phyloP scores from a whole-genome alignment of 305 asterid genomes.

The Plantago coronopus region DNA sequence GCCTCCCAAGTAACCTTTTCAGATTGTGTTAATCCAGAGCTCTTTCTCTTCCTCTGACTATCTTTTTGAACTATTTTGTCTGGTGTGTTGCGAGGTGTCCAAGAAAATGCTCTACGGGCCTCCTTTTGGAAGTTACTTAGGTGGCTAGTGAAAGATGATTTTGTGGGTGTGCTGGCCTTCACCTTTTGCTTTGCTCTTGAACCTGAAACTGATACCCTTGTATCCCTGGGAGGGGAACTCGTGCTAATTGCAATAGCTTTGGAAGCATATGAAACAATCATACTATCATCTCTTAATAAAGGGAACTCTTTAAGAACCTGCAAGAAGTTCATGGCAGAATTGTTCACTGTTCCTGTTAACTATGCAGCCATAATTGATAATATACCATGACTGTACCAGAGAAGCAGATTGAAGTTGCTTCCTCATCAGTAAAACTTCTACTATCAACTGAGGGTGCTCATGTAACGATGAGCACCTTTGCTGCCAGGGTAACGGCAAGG shows the following conservation, averaged over 20 bases:
- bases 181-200: constrained; percentile 83
- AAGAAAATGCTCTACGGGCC: constrained; percentile 98
- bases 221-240: constrained; percentile 75
- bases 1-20: constrained; percentile 93
- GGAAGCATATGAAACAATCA: constrained; percentile 80
- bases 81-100: constrained; percentile 84
- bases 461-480: constrained; percentile 95
- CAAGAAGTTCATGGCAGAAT: constrained; percentile 29
- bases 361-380: constrained; percentile 16
- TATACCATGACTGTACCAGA: constrained; percentile 50
- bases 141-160: constrained; percentile 82
- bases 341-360: constrained; percentile 21
- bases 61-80: constrained; percentile 79
- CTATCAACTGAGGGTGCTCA: constrained; percentile 92
- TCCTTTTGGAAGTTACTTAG: constrained; percentile 91
- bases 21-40: constrained; percentile 77
- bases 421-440: constrained; percentile 96
- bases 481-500: constrained; percentile 97
- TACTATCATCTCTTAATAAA: constrained; percentile 69
- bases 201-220: constrained; percentile 60
- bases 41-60: constrained; percentile 83
- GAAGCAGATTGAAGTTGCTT: constrained; percentile 97
- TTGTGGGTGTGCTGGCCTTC: constrained; percentile 65
- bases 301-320: constrained; percentile 93
- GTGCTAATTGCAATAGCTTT: constrained; percentile 86